phyloP scores from a whole-genome alignment of 441 rosid genomes.

The Manihot esculenta region DNA sequence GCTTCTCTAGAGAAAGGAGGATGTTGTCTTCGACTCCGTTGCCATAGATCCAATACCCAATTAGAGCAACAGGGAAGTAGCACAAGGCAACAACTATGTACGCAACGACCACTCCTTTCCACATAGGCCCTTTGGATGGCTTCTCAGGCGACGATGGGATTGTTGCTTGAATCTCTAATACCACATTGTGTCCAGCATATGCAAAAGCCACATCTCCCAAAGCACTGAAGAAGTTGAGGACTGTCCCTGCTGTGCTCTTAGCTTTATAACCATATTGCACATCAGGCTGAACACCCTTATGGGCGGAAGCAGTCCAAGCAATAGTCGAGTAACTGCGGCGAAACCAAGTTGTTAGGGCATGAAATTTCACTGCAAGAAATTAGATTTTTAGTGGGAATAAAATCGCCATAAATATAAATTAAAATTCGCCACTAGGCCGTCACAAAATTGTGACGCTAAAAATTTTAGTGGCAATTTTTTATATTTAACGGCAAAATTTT shows the following conservation, averaged over 20 bases:
- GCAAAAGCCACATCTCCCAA: conserved; percentile 80
- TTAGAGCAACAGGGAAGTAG: conserved; percentile 80
- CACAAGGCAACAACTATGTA: conserved; percentile 73
- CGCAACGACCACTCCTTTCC: conserved; percentile 78
- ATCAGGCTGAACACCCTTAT: conserved; percentile 61
- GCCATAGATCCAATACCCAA: conserved; percentile 68
- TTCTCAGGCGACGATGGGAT: conserved; percentile 78
- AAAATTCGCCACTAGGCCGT: no score
- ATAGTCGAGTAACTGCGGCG: conserved; percentile 68
- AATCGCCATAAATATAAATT: no score
- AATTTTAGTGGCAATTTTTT: no score
- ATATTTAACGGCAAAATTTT: no score
- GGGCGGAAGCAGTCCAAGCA: conserved; percentile 65
- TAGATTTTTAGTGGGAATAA: no score
- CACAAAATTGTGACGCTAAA: no score
- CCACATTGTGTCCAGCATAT: conserved; percentile 84
- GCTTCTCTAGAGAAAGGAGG: conserved; percentile 57
- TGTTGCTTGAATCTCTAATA: conserved; percentile 80
- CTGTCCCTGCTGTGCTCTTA: conserved; percentile 37
- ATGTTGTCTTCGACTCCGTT: conserved; percentile 60
- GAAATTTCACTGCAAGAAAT: no score
- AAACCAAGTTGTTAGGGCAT: neutral
- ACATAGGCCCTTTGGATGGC: conserved; percentile 84
- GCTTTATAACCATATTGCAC: conserved; percentile 56
- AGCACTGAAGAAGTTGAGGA: conserved; percentile 61